Evolutionary conservation across 148 eudicot species (phyloP), one percentile per base, ranked within the genome.

Genomic region (Rhododendron ovatum): DNA sequence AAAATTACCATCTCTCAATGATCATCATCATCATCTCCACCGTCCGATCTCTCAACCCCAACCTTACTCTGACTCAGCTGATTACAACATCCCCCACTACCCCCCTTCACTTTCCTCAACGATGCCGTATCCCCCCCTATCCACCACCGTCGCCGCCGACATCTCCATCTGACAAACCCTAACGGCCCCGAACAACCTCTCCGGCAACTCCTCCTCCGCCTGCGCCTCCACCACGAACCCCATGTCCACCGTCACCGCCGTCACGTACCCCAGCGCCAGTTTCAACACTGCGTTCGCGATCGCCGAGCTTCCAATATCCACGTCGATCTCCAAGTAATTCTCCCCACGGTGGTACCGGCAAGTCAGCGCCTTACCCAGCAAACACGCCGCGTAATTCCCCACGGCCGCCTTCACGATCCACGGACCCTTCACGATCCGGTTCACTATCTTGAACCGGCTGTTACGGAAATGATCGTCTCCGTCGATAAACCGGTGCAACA

Each of bases 91-190:
- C 69, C 65, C 22, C 65, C 69, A 61, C 28, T 15, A 24, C 22
- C 61, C 3, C 61, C 74, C 33, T 67, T 67, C 35, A 26, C 35
- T 67, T 33, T 67, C 73, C 50, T 86, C 4, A 15, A 57, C 82
- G 84, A 2, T 80, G 85, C 82, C 20, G 74, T 26, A 3, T 59
- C n/a, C 24, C 2, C 2, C 28, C 1, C 33, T 26, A 26, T 96
- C 98, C 13, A 96, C 91, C 78, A 89, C 90, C 22, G 89, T 82
- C 0, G 98, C 99, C 7, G 99, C 90, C 4, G 88, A 86, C 95
- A 94, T 93, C 89, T 97, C 96, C 96, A 97, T 94, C 61, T 97
- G 96, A 83, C 92, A 90, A 83, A 97, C 86, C 91, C 99, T 90
- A 43, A 97, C 96, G 2, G 98, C 96, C 0, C 99, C 98, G 3